A percentile compares a stretch with the other conserved stretches of the same genome.
Conservation (phyloP, 2,329 filamentous ascomycete genomes). For the Cercospora sp. region DNA sequence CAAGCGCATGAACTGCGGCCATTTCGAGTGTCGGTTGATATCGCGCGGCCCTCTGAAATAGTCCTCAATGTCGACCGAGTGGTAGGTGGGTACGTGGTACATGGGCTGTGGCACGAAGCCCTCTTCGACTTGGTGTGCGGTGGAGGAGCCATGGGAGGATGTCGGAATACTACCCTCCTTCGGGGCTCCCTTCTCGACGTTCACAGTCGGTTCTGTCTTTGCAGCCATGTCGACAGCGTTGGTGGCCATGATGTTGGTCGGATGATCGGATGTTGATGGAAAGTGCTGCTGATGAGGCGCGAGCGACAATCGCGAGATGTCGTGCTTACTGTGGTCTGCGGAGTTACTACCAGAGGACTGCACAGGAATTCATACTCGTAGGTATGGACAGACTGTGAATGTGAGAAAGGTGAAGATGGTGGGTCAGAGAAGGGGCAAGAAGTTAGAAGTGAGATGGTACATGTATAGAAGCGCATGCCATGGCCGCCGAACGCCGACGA, state of each 20-base stretch:
- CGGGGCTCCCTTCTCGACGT: slow-evolving; percentile 3
- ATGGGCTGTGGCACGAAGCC: slow-evolving; percentile 17
- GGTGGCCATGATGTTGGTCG: slow-evolving; percentile 1
- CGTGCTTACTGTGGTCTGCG: background rate
- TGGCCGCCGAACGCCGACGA: background rate
- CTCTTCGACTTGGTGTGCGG: slow-evolving; percentile 5
- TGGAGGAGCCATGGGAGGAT: slow-evolving; percentile 7
- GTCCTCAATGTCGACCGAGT: slow-evolving; percentile 34
- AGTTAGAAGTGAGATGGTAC: background rate
- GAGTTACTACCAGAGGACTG: background rate
- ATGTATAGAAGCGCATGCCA: background rate
- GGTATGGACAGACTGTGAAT: background rate
- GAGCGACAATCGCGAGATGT: background rate
- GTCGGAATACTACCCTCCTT: background rate
- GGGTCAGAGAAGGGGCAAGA: background rate
- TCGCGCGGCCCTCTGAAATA: slow-evolving; percentile 57
- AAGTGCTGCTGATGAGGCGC: background rate
- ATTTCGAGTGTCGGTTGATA: slow-evolving; percentile 71
- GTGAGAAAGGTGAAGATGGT: background rate
- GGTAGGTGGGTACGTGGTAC: slow-evolving; percentile 22
- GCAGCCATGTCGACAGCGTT: slow-evolving; percentile 13
- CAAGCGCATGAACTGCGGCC: slow-evolving; percentile 72
- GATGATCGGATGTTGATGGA: background rate
- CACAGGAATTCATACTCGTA: slow-evolving; percentile 3
- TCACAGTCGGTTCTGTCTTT: background rate